phyloP scores from a whole-genome alignment of 139 green algal genomes.

The Nannochloris sp. region DNA sequence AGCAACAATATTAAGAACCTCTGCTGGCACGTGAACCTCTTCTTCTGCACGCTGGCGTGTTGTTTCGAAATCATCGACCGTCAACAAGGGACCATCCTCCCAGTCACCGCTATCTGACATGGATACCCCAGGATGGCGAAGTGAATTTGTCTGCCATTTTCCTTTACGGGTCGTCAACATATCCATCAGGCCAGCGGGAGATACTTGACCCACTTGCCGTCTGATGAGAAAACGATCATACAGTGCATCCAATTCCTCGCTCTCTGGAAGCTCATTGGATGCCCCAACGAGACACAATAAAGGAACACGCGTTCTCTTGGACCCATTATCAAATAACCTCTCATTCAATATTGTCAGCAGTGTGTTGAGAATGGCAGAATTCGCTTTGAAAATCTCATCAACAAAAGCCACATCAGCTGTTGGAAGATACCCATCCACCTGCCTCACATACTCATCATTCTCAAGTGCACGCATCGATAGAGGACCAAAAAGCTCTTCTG shows the following conservation, averaged over 20 bases:
- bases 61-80: slow-evolving; percentile 41
- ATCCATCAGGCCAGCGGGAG: slow-evolving; percentile 17
- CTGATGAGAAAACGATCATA: slow-evolving; percentile 89
- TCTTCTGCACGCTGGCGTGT: slow-evolving; percentile 23
- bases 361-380: slow-evolving; percentile 90
- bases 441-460: slow-evolving; percentile 78
- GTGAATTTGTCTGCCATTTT: slow-evolving; percentile 4
- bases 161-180: slow-evolving; percentile 17
- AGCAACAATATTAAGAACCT: slow-evolving; percentile 66
- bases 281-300: slow-evolving; percentile 67
- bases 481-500: slow-evolving; percentile 89
- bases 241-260: slow-evolving; percentile 86
- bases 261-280: slow-evolving; percentile 84
- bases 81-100: slow-evolving; percentile 26
- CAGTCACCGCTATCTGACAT: not conserved
- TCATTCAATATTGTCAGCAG: slow-evolving; percentile 92
- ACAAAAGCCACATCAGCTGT: slow-evolving; percentile 79
- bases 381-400: slow-evolving; percentile 86
- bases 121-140: not conserved
- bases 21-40: slow-evolving; percentile 48
- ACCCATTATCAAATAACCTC: slow-evolving; percentile 89
- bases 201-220: slow-evolving; percentile 50
- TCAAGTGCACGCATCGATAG: slow-evolving; percentile 84
- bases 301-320: slow-evolving; percentile 44
- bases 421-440: slow-evolving; percentile 85